A percentile compares a stretch with the other conserved stretches of the same genome.
Conservation (phyloP, 73 alveolate genomes). For the Breviolum minutum region DNA sequence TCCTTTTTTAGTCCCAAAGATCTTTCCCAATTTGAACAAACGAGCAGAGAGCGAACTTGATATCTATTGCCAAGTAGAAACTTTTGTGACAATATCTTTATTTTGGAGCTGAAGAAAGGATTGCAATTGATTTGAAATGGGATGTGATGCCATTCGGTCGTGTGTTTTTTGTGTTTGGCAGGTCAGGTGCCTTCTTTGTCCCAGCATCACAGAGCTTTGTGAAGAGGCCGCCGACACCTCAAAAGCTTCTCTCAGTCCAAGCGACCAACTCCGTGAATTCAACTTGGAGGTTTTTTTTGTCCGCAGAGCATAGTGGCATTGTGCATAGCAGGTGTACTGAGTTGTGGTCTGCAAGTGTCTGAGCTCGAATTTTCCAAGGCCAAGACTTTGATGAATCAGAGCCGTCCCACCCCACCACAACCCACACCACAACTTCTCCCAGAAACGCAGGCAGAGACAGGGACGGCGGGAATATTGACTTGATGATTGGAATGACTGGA, state of each 20-base stretch:
- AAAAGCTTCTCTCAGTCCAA: neutral
- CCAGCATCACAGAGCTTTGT: slow-evolving; percentile 82
- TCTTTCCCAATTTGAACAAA: neutral
- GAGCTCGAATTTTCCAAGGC: neutral
- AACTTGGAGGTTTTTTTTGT: neutral
- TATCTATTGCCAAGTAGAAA: neutral
- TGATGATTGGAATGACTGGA: no score
- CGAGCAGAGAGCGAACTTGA: neutral
- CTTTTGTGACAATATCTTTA: no score
- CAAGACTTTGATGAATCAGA: neutral
- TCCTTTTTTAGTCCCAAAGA: neutral
- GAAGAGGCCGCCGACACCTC: slow-evolving; percentile 45
- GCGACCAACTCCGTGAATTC: neutral
- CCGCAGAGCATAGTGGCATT: no score
- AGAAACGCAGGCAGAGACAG: no score
- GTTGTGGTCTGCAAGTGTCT: no score
- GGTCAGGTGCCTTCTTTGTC: slow-evolving; percentile 84
- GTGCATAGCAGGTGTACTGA: no score
- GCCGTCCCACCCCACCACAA: neutral
- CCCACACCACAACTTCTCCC: neutral
- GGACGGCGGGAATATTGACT: no score
- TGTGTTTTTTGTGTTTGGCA: neutral
- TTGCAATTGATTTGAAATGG: no score
- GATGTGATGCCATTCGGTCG: no score
- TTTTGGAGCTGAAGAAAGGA: no score